Conservation (phyloP, 1,284 basidiomycete species). For the Rhodotorula sp. region DNA sequence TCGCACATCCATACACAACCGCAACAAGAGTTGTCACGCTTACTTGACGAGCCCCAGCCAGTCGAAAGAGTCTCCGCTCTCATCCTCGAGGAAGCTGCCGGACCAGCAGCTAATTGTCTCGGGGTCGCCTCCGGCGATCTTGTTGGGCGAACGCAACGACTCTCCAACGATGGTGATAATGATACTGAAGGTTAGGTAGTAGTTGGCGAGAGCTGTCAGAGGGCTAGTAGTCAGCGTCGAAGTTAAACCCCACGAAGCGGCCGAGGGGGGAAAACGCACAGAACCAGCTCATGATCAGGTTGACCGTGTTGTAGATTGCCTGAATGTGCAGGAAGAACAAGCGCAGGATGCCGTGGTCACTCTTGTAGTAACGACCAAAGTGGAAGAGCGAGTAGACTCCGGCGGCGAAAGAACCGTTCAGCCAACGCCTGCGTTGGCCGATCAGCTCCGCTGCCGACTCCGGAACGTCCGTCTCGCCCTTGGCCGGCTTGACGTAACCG, state of each 20-base stretch:
- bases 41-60: conserved; percentile 37
- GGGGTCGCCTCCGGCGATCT: conserved; percentile 29
- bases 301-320: conserved; percentile 59
- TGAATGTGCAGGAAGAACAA: conserved; percentile 81
- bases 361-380: conserved; percentile 86
- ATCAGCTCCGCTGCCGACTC: conserved; percentile 83
- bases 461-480: conserved; percentile 46
- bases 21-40: background rate
- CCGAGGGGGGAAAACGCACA: conserved; percentile 4
- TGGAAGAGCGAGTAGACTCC: conserved; percentile 93
- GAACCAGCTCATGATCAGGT: conserved; percentile 52
- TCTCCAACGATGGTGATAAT: conserved; percentile 38
- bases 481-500: conserved; percentile 46
- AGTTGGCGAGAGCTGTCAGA: conserved; percentile 37
- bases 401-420: conserved; percentile 96
- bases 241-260: background rate
- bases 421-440: conserved; percentile 54
- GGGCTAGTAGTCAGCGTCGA: background rate
- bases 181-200: conserved; percentile 38
- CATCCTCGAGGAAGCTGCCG: conserved; percentile 36
- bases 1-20: too few relatives aligned
- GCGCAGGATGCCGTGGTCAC: conserved; percentile 59
- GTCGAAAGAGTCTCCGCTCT: conserved; percentile 26
- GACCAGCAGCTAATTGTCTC: conserved; percentile 33
- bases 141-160: conserved; percentile 27